Evolutionary conservation across 805 yeast species (phyloP), one percentile per base, ranked within the genome.

Genomic region (Cephaloascus fragrans): DNA sequence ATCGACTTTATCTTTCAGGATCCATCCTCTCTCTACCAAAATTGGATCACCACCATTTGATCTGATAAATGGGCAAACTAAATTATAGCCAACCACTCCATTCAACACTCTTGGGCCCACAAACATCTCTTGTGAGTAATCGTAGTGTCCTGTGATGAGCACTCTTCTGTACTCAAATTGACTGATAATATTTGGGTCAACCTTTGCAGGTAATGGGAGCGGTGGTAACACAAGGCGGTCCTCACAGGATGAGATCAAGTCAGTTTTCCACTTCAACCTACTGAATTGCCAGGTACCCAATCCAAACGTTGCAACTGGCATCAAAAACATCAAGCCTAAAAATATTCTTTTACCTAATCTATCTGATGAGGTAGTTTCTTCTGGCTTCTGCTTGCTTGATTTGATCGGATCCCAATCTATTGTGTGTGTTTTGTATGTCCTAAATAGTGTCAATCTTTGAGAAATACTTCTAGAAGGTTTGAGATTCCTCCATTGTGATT

Each of bases 261-360:
- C 75, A 18, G 79, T 83, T 57, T 93, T 93, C 98, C 98, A 93
- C 43, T 75, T 69, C 37, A 93, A 62, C 46, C 98, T 69, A 49
- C 75, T 67, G 35, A 85, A 77, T 62, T 93, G 98, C 98, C 98
- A 93, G 40, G 88, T 74, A 2, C 97, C 98, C 34, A 93, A 63
- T 36, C 79, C 80, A 55, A 90, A 84, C 9, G 96, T 77, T 2
- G 88, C 70, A 1, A 88, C 69, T 0, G 98, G 98, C 81, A 94
- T 90, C 17, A 90, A 75, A 44, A 62, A 18, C 57, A 69, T 51
- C 9, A 67, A 42, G 0, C 66, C 57, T 19, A 67, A 41, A n/a
- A 61, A 59, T 19, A 65, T 51, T 16, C 42, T 52, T 48, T 44
- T 55, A 39, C 53, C 50, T 52, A 48, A 39, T 63, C 66, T 43